These are phyloP conservation scores for Clitopilus passeckerianus DNA, from an alignment of 768 basidiomycete species.

Conservation along the genomic window DNA sequence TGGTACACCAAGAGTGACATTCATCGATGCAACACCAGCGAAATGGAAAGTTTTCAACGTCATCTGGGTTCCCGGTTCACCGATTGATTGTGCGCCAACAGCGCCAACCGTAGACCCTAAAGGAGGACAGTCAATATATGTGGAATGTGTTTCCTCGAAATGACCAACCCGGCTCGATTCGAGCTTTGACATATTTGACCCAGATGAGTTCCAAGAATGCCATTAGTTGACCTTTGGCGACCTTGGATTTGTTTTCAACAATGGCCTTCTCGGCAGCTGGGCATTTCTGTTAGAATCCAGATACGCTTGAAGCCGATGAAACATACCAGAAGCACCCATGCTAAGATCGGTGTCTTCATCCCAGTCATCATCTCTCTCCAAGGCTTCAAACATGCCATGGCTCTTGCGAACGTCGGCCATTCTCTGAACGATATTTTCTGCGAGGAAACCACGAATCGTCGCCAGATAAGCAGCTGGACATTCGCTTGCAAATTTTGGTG, in stretches of 20 bases:
- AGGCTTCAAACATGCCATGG: constrained; percentile 81
- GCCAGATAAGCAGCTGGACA: constrained; percentile 69
- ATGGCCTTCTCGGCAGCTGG: constrained; percentile 63
- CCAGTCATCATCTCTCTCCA: constrained; percentile 72
- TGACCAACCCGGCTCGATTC: constrained; percentile 80
- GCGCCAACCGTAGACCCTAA: constrained; percentile 96
- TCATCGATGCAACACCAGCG: constrained; percentile 99
- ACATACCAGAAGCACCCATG: constrained; percentile 67
- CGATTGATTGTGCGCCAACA: constrained; percentile 97
- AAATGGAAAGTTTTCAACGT: constrained; percentile 99
- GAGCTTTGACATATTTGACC: constrained; percentile 90
- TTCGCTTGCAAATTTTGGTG: constrained; percentile 57
- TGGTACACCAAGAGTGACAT: constrained; percentile 98
- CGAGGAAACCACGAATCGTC: constrained; percentile 68
- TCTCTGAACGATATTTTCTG: constrained; percentile 55
- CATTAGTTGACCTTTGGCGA: constrained; percentile 75
- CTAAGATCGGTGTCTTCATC: constrained; percentile 73
- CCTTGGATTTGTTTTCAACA: constrained; percentile 88
- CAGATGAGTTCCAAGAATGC: constrained; percentile 84
- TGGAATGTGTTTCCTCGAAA: neutral
- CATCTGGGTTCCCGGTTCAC: constrained; percentile 99
- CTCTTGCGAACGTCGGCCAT: constrained; percentile 64
- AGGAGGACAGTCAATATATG: neutral
- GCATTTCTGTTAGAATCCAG: constrained; percentile 1
- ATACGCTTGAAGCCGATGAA: neutral